Conservation (phyloP, 2,329 filamentous ascomycete genomes). For the Clarireedia sp. region DNA sequence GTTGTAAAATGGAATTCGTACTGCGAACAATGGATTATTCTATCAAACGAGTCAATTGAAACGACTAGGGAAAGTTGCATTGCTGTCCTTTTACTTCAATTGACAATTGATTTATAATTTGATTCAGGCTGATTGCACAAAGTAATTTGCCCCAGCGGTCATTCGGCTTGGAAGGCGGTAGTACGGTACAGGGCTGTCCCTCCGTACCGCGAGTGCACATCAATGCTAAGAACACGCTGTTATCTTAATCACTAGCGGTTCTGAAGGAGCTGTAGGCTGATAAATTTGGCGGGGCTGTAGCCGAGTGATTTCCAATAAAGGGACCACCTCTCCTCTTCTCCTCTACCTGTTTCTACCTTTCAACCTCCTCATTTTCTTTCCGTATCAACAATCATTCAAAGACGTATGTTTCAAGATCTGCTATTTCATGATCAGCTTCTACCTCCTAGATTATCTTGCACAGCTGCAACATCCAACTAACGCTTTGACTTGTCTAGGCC, state of each 20-base stretch:
- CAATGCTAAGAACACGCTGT: constrained; percentile 7
- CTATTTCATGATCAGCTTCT: neutral
- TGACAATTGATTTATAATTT: neutral
- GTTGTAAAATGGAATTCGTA: too few species aligned
- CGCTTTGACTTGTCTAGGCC: constrained; percentile 12
- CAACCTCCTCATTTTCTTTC: neutral
- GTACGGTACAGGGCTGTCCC: neutral
- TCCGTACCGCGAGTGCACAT: neutral
- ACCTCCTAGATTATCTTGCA: neutral
- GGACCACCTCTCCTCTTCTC: constrained; percentile 21
- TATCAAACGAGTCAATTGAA: too few species aligned
- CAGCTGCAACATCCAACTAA: constrained; percentile 3
- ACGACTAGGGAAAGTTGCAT: neutral
- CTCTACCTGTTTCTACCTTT: constrained; percentile 1
- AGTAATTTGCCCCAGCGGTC: neutral
- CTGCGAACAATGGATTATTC: too few species aligned
- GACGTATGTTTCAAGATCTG: constrained; percentile 9
- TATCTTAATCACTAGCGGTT: constrained; percentile 8
- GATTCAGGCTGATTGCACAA: neutral
- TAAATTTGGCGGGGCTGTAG: constrained; percentile 7
- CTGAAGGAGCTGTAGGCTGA: constrained; percentile 5
- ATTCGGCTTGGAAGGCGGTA: neutral
- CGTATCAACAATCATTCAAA: constrained; percentile 6
- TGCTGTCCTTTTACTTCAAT: neutral
- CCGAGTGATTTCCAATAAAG: constrained; percentile 16